phyloP scores from a whole-genome alignment of 305 asterid species.

The Fraxinus paxiana region DNA sequence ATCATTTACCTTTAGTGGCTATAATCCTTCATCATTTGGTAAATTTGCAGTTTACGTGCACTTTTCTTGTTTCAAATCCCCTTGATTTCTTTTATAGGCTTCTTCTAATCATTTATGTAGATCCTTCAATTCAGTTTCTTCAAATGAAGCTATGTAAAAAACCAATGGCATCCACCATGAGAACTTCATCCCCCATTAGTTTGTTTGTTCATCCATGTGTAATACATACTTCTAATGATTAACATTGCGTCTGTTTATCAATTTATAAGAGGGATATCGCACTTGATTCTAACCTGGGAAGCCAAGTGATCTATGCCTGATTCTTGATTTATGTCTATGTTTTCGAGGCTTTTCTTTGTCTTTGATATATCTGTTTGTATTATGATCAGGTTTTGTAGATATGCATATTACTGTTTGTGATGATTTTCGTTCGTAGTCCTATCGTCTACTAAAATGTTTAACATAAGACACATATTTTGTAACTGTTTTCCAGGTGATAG shows the following conservation, averaged over 20 bases:
- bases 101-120: neutral
- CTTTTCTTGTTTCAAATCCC: neutral
- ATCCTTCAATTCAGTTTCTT: neutral
- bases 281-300: constrained; percentile 5
- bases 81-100: neutral
- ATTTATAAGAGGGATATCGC: neutral
- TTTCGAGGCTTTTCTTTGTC: neutral
- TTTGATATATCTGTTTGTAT: neutral
- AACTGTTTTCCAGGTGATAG: constrained; percentile 63
- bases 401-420: constrained; percentile 1
- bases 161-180: constrained; percentile 1
- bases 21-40: neutral
- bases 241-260: neutral
- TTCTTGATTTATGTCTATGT: constrained; percentile 7
- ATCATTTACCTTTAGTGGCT: neutral
- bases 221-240: constrained; percentile 17
- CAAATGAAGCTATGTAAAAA: neutral
- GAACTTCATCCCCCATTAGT: constrained; percentile 5
- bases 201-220: neutral
- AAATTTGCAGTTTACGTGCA: neutral
- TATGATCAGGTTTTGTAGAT: neutral
- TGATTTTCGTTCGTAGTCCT: constrained; percentile 12
- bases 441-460: constrained; percentile 13
- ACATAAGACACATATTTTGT: constrained; percentile 3
- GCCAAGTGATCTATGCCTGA: constrained; percentile 6